Evolutionary conservation across 1,139 yeast genomes (phyloP).

Genomic region (Geotrichum carabidarum): DNA sequence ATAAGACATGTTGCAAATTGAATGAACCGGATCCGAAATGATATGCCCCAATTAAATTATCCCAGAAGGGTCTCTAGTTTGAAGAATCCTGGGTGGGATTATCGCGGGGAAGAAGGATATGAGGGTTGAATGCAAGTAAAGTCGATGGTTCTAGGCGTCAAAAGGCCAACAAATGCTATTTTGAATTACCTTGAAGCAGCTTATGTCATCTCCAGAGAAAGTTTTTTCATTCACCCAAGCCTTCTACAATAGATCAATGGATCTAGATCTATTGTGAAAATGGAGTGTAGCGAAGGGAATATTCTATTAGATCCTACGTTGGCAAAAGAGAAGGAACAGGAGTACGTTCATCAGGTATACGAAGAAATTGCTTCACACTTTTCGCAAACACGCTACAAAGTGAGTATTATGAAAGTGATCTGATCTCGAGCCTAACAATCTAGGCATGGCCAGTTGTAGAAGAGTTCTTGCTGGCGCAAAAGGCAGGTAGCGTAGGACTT

Average conservation of each 20-base stretch:
- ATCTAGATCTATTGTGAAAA: background rate
- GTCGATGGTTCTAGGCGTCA: background rate
- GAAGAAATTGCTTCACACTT: constrained; percentile 89
- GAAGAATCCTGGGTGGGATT: too few species aligned
- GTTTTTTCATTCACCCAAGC: background rate
- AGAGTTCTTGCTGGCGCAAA: constrained; percentile 47
- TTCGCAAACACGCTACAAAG: constrained; percentile 82
- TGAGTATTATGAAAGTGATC: constrained; percentile 18
- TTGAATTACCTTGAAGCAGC: background rate
- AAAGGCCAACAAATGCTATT: background rate
- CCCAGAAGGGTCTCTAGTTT: too few species aligned
- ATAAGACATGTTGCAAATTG: background rate
- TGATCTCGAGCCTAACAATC: background rate
- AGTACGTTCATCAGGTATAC: constrained; percentile 82
- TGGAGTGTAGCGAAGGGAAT: background rate
- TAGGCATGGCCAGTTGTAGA: constrained; percentile 95
- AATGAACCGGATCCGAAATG: too few species aligned
- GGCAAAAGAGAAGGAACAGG: constrained; percentile 52
- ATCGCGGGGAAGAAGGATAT: background rate
- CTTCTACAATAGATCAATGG: background rate
- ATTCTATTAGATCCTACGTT: constrained; percentile 17
- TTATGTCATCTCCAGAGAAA: background rate
- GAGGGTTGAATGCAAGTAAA: background rate
- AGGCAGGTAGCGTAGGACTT: constrained; percentile 48
- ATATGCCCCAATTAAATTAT: too few species aligned